A percentile compares a stretch with the other conserved stretches of the same genome.
phyloP scores from a whole-genome alignment of 2,329 filamentous ascomycete genomes.

The Chrysosporium keratinophilum region DNA sequence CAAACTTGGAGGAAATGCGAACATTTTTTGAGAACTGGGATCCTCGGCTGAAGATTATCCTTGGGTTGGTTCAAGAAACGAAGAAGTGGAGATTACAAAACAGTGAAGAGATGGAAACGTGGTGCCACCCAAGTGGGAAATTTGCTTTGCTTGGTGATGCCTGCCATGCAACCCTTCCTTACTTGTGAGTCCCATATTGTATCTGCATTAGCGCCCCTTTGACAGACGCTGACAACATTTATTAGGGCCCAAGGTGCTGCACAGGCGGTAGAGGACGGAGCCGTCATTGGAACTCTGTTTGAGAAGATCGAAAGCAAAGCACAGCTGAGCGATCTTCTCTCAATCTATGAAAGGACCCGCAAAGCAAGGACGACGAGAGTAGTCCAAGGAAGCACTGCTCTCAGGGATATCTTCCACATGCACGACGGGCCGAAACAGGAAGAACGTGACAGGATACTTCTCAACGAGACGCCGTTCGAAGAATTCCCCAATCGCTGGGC shows the following conservation, averaged over 20 bases:
- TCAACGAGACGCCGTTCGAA: slow-evolving; percentile 28
- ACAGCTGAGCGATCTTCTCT: slow-evolving; percentile 19
- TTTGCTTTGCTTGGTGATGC: slow-evolving; percentile 55
- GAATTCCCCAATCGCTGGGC: slow-evolving; percentile 38
- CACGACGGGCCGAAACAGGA: slow-evolving; percentile 49
- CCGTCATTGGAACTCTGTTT: slow-evolving; percentile 22
- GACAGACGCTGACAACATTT: not conserved
- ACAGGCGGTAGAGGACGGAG: slow-evolving; percentile 26
- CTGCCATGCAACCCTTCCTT: slow-evolving; percentile 55
- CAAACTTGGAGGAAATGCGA: slow-evolving; percentile 42
- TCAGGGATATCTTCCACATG: slow-evolving; percentile 54
- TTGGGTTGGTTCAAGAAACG: slow-evolving; percentile 10
- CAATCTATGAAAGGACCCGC: slow-evolving; percentile 48
- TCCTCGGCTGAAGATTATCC: slow-evolving; percentile 24
- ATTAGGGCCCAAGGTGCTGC: slow-evolving; percentile 26
- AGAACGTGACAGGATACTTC: slow-evolving; percentile 42
- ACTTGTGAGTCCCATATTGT: slow-evolving; percentile 42
- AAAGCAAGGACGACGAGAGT: slow-evolving; percentile 50
- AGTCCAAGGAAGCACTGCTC: slow-evolving; percentile 49
- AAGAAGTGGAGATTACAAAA: slow-evolving; percentile 52
- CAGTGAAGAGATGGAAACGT: slow-evolving; percentile 45
- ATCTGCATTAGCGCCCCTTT: slow-evolving; percentile 1
- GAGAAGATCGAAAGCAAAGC: slow-evolving; percentile 14
- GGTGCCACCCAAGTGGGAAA: slow-evolving; percentile 47
- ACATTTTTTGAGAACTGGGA: slow-evolving; percentile 50